A percentile compares a stretch with the other conserved stretches of the same genome.
Evolutionary conservation across 2,329 filamentous ascomycete genomes (phyloP).

Genomic region (Fusarium vanettenii): DNA sequence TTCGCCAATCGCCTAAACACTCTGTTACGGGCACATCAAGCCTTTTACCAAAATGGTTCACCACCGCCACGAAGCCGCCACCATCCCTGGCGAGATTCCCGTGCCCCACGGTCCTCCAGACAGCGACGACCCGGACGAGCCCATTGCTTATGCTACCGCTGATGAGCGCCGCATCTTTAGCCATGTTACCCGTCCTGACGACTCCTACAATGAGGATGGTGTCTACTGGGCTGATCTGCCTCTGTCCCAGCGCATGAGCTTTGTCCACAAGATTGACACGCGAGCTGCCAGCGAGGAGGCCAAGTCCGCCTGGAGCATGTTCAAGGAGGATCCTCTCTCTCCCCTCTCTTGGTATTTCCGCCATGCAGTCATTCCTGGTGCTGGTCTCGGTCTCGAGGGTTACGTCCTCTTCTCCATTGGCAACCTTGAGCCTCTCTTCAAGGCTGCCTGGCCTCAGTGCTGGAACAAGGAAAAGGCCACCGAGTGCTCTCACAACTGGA

Average conservation of each 20-base stretch:
- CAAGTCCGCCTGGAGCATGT: conserved; percentile 76
- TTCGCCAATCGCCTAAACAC: background rate
- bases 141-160: conserved; percentile 55
- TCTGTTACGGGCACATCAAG: conserved; percentile 5
- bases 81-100: conserved; percentile 63
- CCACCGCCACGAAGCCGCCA: conserved; percentile 49
- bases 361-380: conserved; percentile 92
- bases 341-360: conserved; percentile 88
- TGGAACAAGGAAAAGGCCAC: conserved; percentile 68
- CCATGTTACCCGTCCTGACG: conserved; percentile 85
- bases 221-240: conserved; percentile 94
- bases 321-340: conserved; percentile 86
- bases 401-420: conserved; percentile 98
- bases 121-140: conserved; percentile 62
- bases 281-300: conserved; percentile 78
- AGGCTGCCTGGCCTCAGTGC: conserved; percentile 79
- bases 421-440: conserved; percentile 86
- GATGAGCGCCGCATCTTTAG: conserved; percentile 75
- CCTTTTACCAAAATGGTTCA: conserved; percentile 40
- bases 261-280: conserved; percentile 80
- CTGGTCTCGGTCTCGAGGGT: conserved; percentile 91
- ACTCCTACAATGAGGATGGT: conserved; percentile 85
- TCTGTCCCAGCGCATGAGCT: conserved; percentile 74
- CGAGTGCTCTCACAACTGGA: conserved; percentile 81
- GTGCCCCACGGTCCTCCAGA: conserved; percentile 63